A percentile compares a stretch with the other conserved stretches of the same genome.
Evolutionary conservation across 495 filamentous ascomycete species (phyloP).

Genomic region (Copromyces sp.): DNA sequence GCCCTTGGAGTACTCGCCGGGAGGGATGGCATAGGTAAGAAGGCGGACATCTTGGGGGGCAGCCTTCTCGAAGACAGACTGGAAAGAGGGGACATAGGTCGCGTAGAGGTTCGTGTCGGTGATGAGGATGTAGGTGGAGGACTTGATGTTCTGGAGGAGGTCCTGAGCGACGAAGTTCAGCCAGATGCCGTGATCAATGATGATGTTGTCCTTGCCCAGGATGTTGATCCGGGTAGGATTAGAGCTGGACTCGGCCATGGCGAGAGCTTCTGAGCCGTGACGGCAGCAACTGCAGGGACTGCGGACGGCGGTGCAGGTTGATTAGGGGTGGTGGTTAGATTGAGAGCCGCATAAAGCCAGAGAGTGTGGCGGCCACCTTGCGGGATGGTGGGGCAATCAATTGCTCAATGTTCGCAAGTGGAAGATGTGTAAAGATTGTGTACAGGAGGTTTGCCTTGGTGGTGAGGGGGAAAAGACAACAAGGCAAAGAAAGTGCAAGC

Average conservation of each 20-base stretch:
- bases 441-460: background rate
- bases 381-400: background rate
- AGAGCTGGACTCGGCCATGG: constrained; percentile 7
- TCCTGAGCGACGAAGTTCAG: constrained; percentile 71
- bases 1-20: constrained; percentile 88
- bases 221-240: constrained; percentile 42
- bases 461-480: background rate
- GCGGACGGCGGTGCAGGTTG: background rate
- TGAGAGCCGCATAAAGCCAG: background rate
- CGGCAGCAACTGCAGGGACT: background rate
- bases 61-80: constrained; percentile 54
- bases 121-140: constrained; percentile 89
- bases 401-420: background rate
- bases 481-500: background rate
- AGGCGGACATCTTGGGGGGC: constrained; percentile 53
- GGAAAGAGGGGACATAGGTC: constrained; percentile 69
- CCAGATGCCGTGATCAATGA: constrained; percentile 90
- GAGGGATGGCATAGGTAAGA: constrained; percentile 76
- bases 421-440: background rate
- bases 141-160: constrained; percentile 62
- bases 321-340: background rate
- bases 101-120: constrained; percentile 87
- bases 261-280: background rate
- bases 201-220: constrained; percentile 61
- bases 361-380: background rate